These are phyloP conservation scores for Camelina hispida DNA, from an alignment of 345 rosid species.

Conservation along the genomic window DNA sequence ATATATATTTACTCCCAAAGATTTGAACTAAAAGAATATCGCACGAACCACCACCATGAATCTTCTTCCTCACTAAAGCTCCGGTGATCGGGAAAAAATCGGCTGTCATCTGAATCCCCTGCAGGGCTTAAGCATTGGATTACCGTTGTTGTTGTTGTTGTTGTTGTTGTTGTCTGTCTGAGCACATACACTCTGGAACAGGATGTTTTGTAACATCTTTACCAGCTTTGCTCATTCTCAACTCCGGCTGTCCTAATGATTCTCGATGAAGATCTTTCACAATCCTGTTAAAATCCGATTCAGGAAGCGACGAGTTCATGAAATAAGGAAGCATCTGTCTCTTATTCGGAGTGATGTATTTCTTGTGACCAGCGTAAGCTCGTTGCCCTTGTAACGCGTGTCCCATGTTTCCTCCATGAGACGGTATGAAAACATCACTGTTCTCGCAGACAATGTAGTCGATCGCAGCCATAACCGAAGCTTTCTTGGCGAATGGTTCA, in stretches of 20 bases:
- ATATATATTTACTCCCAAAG: slow-evolving; percentile 28
- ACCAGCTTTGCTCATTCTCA: slow-evolving; percentile 66
- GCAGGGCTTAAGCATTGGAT: not conserved
- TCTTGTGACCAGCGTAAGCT: slow-evolving; percentile 94
- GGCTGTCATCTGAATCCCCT: not conserved
- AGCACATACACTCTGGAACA: slow-evolving; percentile 92
- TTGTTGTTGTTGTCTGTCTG: slow-evolving; percentile 36
- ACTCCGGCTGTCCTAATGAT: slow-evolving; percentile 89
- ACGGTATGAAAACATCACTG: slow-evolving; percentile 95
- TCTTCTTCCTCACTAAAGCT: slow-evolving; percentile 13
- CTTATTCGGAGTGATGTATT: slow-evolving; percentile 91
- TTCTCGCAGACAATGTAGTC: slow-evolving; percentile 82
- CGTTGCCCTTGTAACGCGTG: slow-evolving; percentile 92
- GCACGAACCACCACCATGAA: slow-evolving; percentile 34
- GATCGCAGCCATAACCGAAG: slow-evolving; percentile 90
- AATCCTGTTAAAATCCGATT: slow-evolving; percentile 70
- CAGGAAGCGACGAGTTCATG: slow-evolving; percentile 73
- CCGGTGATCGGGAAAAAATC: slow-evolving; percentile 20
- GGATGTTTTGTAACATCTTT: slow-evolving; percentile 96
- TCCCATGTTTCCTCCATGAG: slow-evolving; percentile 99
- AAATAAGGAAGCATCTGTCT: slow-evolving; percentile 95
- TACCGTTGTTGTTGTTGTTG: slow-evolving; percentile 37
- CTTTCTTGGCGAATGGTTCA: slow-evolving; percentile 77
- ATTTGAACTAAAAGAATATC: slow-evolving; percentile 35
- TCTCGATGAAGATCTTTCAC: slow-evolving; percentile 78